These are phyloP conservation scores for Sutorius eximius DNA, from an alignment of 1,284 basidiomycete species.

Conservation along the genomic window DNA sequence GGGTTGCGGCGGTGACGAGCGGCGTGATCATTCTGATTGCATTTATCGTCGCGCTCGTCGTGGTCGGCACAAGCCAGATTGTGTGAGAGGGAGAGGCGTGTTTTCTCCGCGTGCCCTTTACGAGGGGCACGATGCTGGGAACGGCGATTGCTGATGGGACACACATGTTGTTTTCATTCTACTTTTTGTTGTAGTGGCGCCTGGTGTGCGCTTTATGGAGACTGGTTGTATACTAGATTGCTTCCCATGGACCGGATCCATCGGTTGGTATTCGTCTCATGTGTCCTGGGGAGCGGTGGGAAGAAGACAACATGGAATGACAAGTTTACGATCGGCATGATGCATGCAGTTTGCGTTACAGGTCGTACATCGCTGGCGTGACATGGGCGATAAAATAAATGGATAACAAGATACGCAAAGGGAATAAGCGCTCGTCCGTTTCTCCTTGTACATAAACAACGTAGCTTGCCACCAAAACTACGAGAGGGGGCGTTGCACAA, in stretches of 20 bases:
- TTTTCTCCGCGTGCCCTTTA: neutral
- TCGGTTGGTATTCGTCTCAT: no score
- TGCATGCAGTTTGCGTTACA: no score
- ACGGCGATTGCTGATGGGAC: neutral
- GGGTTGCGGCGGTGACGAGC: slow-evolving; percentile 45
- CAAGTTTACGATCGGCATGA: no score
- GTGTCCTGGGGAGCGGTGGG: no score
- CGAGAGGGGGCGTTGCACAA: no score
- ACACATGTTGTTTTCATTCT: slow-evolving; percentile 1
- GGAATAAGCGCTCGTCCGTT: no score
- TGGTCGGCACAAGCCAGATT: slow-evolving; percentile 16
- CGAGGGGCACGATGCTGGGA: neutral
- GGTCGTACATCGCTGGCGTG: no score
- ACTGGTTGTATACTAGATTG: slow-evolving; percentile 2
- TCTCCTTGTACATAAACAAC: no score
- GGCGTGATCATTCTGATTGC: slow-evolving; percentile 40
- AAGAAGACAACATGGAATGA: no score
- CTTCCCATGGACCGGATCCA: neutral
- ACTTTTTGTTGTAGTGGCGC: neutral
- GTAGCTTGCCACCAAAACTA: no score
- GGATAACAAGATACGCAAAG: no score
- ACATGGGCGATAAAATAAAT: no score
- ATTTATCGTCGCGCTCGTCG: slow-evolving; percentile 41
- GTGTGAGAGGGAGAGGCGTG: neutral
- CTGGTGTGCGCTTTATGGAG: neutral